A percentile compares a stretch with the other conserved stretches of the same genome.
phyloP scores from a whole-genome alignment of 371 early-diverging fungal species.

The Nematocida homosporus region DNA sequence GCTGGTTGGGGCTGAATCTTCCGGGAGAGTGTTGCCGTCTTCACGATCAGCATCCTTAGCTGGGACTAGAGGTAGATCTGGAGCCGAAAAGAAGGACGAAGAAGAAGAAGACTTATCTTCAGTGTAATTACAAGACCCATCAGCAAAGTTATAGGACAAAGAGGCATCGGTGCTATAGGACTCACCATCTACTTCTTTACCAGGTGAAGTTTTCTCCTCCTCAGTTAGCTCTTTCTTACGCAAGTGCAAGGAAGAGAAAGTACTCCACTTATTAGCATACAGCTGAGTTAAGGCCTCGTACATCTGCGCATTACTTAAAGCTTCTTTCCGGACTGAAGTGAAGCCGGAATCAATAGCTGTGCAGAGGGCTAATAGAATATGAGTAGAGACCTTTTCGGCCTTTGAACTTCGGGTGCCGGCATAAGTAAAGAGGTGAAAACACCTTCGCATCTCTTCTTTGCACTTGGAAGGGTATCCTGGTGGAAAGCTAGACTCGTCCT shows the following conservation, averaged over 20 bases:
- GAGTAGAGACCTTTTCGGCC: slow-evolving; percentile 34
- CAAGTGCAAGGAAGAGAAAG: slow-evolving; percentile 30
- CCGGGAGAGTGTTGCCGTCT: too few species aligned
- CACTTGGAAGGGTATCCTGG: slow-evolving; percentile 1
- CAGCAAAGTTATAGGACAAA: slow-evolving; percentile 40
- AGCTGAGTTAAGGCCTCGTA: slow-evolving; percentile 26
- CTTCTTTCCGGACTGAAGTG: slow-evolving; percentile 5
- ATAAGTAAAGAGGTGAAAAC: slow-evolving; percentile 50
- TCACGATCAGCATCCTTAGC: too few species aligned
- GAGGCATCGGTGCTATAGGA: slow-evolving; percentile 38
- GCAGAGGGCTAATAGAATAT: slow-evolving; percentile 45
- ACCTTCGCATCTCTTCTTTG: slow-evolving; percentile 35
- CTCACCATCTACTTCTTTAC: slow-evolving; percentile 14
- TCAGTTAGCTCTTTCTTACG: background rate
- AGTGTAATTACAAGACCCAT: slow-evolving; percentile 44
- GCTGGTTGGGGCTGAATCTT: too few species aligned
- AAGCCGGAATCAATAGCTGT: slow-evolving; percentile 48
- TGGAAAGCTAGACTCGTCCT: background rate
- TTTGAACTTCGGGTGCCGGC: slow-evolving; percentile 49
- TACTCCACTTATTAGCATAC: slow-evolving; percentile 37
- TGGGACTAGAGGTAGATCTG: background rate
- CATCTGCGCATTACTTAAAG: background rate
- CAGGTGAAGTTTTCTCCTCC: slow-evolving; percentile 22
- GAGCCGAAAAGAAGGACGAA: slow-evolving; percentile 13
- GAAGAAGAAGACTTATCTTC: slow-evolving; percentile 45